phyloP scores from a whole-genome alignment of 176 grass and related monocot genomes.

The Dactylis glomerata region DNA sequence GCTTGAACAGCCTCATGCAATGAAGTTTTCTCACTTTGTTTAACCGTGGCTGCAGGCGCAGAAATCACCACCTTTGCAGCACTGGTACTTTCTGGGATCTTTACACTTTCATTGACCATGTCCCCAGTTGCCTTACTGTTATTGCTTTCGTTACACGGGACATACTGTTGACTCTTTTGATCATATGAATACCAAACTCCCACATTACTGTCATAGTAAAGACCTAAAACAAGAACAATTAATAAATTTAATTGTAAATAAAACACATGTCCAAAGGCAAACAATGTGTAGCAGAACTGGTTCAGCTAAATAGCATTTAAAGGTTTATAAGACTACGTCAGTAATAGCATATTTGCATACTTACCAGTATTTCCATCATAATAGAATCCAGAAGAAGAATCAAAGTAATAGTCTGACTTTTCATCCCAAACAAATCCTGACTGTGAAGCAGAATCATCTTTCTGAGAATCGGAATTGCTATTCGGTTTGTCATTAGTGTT shows the following conservation, averaged over 20 bases:
- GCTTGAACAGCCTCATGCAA: slow-evolving; percentile 85
- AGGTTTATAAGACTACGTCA: too few species aligned
- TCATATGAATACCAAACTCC: slow-evolving; percentile 85
- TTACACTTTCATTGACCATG: slow-evolving; percentile 44
- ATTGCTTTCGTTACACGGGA: slow-evolving; percentile 65
- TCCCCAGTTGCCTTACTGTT: slow-evolving; percentile 50
- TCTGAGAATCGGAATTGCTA: slow-evolving; percentile 42
- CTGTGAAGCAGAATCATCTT: slow-evolving; percentile 51
- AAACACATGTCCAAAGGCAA: neutral
- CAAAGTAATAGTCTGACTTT: slow-evolving; percentile 97
- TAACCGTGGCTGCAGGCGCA: slow-evolving; percentile 73
- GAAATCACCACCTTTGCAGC: slow-evolving; percentile 87
- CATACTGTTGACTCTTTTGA: slow-evolving; percentile 84
- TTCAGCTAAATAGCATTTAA: too few species aligned
- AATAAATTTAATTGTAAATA: slow-evolving; percentile 1
- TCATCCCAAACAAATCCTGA: slow-evolving; percentile 99
- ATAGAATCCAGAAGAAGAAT: slow-evolving; percentile 97
- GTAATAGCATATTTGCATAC: neutral
- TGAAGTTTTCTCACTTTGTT: slow-evolving; percentile 75
- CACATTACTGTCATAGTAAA: slow-evolving; percentile 94
- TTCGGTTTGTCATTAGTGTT: slow-evolving; percentile 68
- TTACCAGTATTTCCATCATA: slow-evolving; percentile 99
- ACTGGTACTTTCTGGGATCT: slow-evolving; percentile 53
- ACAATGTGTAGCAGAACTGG: too few species aligned
- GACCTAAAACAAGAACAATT: slow-evolving; percentile 55